Evolutionary conservation across 768 basidiomycete species (phyloP).

Genomic region (Mycena vitilis): DNA sequence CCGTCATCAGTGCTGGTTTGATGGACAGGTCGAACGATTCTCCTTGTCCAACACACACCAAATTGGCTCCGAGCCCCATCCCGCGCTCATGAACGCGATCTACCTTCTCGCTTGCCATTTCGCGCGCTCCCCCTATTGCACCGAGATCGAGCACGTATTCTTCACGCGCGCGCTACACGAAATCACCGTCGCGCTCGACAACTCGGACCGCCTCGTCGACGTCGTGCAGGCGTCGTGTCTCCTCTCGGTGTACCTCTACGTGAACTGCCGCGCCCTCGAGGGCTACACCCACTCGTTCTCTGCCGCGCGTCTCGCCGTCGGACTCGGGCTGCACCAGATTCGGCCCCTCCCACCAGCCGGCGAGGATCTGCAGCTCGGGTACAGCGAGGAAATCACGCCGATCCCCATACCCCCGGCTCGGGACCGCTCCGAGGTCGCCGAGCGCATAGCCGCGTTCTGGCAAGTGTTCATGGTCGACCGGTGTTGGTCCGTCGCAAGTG

Average conservation of each 20-base stretch:
- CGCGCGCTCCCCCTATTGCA: constrained; percentile 53
- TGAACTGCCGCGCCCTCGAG: constrained; percentile 66
- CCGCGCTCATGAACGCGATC: constrained; percentile 71
- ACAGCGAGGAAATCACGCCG: constrained; percentile 35
- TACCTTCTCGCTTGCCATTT: constrained; percentile 71
- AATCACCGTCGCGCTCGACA: constrained; percentile 65
- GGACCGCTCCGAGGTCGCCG: constrained; percentile 56
- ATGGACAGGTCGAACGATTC: constrained; percentile 60
- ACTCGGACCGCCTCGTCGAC: constrained; percentile 66
- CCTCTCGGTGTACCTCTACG: constrained; percentile 70
- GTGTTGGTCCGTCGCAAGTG: constrained; percentile 67
- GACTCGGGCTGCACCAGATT: constrained; percentile 69
- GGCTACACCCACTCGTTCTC: constrained; percentile 71
- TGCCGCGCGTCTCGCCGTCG: constrained; percentile 70
- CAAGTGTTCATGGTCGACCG: constrained; percentile 73
- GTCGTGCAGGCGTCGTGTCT: constrained; percentile 71
- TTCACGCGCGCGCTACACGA: constrained; percentile 61
- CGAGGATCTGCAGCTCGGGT: constrained; percentile 33
- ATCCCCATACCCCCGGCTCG: constrained; percentile 48
- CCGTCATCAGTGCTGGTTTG: constrained; percentile 69
- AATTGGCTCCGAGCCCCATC: constrained; percentile 56
- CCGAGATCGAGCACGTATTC: constrained; percentile 60
- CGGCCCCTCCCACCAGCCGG: constrained; percentile 40
- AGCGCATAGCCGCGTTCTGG: constrained; percentile 69
- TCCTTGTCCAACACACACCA: constrained; percentile 46